Percentiles rank a stretch among this genome's conserved stretches.
Evolutionary conservation across 495 filamentous ascomycete species (phyloP).

Genomic region (Talaromyces liani): DNA sequence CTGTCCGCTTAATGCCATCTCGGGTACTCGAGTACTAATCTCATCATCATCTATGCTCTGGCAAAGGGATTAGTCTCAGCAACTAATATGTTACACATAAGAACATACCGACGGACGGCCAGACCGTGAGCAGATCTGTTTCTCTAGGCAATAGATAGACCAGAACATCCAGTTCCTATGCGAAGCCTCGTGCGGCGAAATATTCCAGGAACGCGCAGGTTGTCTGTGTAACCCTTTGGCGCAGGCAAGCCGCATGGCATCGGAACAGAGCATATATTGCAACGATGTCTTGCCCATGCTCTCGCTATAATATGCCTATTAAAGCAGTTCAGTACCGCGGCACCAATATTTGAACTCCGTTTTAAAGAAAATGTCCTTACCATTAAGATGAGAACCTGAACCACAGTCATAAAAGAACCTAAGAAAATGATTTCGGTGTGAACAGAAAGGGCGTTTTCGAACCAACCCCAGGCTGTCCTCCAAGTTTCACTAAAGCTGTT

Average conservation of each 20-base stretch:
- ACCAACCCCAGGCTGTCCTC: too few relatives aligned
- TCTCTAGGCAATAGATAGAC: slow-evolving; percentile 4
- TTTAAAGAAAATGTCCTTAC: too few relatives aligned
- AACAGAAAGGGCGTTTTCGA: too few relatives aligned
- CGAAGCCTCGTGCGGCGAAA: neutral
- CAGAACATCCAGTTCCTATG: slow-evolving; percentile 1
- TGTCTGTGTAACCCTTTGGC: slow-evolving; percentile 1
- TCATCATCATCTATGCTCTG: slow-evolving; percentile 5
- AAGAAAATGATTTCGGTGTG: too few relatives aligned
- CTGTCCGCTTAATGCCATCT: slow-evolving; percentile 4
- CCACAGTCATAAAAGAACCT: too few relatives aligned
- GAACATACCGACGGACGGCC: slow-evolving; percentile 1
- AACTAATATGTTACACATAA: neutral
- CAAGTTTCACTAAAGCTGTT: too few relatives aligned
- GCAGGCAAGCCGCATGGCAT: slow-evolving; percentile 3
- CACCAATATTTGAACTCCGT: too few relatives aligned
- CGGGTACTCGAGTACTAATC: neutral
- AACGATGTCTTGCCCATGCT: slow-evolving; percentile 2
- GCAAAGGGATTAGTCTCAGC: neutral
- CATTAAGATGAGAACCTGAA: too few relatives aligned
- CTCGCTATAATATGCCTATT: slow-evolving; percentile 1
- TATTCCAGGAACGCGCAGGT: slow-evolving; percentile 4
- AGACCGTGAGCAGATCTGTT: slow-evolving; percentile 3
- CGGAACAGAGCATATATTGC: slow-evolving; percentile 3
- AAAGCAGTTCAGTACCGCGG: too few relatives aligned